Base-by-base conservation (phyloP, 2,329 filamentous ascomycete genomes). In the Penicillium griseofulvum region DNA sequence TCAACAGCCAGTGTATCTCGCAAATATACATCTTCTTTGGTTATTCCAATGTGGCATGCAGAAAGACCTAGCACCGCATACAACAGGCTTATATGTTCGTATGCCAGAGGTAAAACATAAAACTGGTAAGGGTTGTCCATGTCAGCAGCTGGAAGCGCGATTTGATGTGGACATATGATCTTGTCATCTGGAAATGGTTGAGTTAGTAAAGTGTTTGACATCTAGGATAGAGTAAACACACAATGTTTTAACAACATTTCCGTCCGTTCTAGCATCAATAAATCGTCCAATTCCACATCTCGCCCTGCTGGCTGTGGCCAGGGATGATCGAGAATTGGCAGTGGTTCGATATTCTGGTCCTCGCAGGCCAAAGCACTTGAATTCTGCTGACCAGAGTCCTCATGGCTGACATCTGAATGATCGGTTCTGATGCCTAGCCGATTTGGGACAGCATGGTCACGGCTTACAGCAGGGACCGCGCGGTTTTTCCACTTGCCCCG, bases 401-500 rank as follows among this genome's bases (percentile, higher is more conserved):
- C 5, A 31, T 12, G 24, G 1, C 1, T 10, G 3, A 36, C 5
- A 14, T 42, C 28, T n/a, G 38, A n/a, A 33, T 24, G 28, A 26
- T 28, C 1, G n/a, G 19, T n/a, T 31, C 11, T 38, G 16, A n/a
- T 39, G 16, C 24, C 45, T 16, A 29, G 16, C n/a, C 48, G 45
- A 10, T 38, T 41, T 16, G 22, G 5, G 10, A 16, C 9, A 24
- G 7, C 17, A 22, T 44, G 16, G 33, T 19, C 37, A 16, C 24
- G 38, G 42, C 16, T 28, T 9, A 34, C 34, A 39, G 45, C 36
- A 10, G 67, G 68, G 19, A 60, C 53, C 19, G 60, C 58, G 17
- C 58, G 62, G 38, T 62, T 61, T 42, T 68, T 70, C 68, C 67
- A 70, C 42, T 67, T 69, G 4, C 68, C 68, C 9, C 67, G 64